Percentiles rank a stretch among this genome's conserved stretches.
Conservation (phyloP, 345 rosid genomes). For the Eucalyptus cladocalyx region DNA sequence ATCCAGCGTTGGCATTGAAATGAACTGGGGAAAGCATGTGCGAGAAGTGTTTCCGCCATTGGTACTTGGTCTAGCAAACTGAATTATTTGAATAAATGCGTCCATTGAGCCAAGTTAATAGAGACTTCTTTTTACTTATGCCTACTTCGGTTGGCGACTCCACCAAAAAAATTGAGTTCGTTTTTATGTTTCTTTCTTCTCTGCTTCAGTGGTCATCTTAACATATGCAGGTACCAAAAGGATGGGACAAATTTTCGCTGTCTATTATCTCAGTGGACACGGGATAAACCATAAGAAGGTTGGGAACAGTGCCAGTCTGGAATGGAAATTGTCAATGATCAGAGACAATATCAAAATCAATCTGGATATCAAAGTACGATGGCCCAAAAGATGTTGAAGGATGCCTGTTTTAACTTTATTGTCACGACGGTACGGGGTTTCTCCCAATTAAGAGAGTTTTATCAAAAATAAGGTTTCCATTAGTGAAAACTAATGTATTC, state of each 20-base stretch:
- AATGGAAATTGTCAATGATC: conserved; percentile 55
- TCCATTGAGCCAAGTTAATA: background rate
- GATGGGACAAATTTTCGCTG: conserved; percentile 52
- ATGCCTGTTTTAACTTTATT: conserved; percentile 21
- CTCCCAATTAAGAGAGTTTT: background rate
- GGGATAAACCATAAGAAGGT: conserved; percentile 29
- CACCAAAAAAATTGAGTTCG: background rate
- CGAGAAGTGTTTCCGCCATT: background rate
- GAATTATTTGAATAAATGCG: background rate
- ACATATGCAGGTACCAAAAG: conserved; percentile 44
- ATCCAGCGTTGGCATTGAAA: background rate
- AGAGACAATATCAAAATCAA: conserved; percentile 35
- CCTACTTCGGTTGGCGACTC: background rate
- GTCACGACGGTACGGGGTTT: conserved; percentile 28
- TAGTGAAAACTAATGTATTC: background rate
- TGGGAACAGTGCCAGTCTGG: conserved; percentile 31
- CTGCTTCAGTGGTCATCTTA: background rate
- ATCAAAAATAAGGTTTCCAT: background rate
- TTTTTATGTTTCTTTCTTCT: background rate
- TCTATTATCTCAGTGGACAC: conserved; percentile 29
- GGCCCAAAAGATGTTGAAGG: conserved; percentile 19
- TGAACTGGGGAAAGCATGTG: background rate
- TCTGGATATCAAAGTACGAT: conserved; percentile 18
- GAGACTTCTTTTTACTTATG: background rate
- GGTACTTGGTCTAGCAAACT: background rate